Percentiles rank a stretch among this genome's conserved stretches.
These are phyloP conservation scores for Rhodotorula sphaerocarpa DNA, from an alignment of 768 basidiomycete genomes.

Conservation along the genomic window DNA sequence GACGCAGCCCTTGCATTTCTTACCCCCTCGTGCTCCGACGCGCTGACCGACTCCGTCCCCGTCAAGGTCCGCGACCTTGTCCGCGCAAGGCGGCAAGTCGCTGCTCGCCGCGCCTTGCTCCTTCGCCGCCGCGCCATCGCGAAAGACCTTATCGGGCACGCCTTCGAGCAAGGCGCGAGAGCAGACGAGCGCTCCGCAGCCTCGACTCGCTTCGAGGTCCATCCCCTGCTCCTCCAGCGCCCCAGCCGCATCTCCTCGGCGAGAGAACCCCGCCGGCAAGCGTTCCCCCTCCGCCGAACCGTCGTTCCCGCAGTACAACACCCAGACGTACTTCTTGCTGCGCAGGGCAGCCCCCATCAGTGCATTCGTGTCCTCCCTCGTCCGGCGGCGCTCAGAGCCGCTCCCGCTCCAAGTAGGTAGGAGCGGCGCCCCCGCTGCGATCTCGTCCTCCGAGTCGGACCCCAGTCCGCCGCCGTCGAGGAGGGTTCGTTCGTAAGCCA, in stretches of 20 bases:
- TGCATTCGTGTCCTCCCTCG: constrained; percentile 16
- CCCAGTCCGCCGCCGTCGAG: too few species aligned
- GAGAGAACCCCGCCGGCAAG: too few species aligned
- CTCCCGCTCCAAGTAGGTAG: too few species aligned
- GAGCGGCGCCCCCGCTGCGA: too few species aligned
- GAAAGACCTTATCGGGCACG: background rate
- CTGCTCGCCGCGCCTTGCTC: background rate
- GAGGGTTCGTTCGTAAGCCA: too few species aligned
- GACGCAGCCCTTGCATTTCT: constrained; percentile 16
- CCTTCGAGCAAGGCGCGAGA: constrained; percentile 1
- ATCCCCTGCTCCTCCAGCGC: too few species aligned
- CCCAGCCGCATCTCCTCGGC: too few species aligned
- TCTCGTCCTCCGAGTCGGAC: too few species aligned
- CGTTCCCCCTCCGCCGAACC: background rate
- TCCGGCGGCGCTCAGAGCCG: background rate
- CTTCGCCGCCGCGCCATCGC: background rate
- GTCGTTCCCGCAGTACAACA: constrained; percentile 7
- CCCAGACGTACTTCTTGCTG: background rate
- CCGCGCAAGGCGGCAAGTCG: background rate
- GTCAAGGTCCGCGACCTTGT: background rate
- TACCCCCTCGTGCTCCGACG: background rate
- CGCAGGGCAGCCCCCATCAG: constrained; percentile 7
- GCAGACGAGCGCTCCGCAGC: constrained; percentile 13
- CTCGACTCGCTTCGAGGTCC: background rate
- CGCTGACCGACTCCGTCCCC: background rate